Evolutionary conservation across 2,329 filamentous ascomycete species (phyloP).

Genomic region (Tolypocladium amazonense): DNA sequence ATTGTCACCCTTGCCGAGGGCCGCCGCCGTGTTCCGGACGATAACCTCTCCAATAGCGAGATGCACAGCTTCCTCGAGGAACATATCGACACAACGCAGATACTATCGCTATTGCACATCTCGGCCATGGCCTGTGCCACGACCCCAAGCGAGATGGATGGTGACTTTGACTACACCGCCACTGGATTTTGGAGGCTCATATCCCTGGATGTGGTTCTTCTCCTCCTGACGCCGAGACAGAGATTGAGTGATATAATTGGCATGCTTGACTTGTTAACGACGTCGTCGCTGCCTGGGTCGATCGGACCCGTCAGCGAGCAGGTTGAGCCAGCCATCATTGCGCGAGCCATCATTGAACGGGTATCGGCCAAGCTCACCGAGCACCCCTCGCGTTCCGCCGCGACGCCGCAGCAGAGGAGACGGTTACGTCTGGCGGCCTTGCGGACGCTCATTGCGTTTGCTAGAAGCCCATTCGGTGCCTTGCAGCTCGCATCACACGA

Average conservation of each 20-base stretch:
- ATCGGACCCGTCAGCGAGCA: slow-evolving; percentile 53
- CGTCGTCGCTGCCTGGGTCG: slow-evolving; percentile 50
- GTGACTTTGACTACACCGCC: slow-evolving; percentile 17
- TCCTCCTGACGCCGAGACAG: slow-evolving; percentile 59
- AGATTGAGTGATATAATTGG: slow-evolving; percentile 49
- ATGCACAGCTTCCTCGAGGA: slow-evolving; percentile 29
- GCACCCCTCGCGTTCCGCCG: slow-evolving; percentile 26
- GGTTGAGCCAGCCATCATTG: slow-evolving; percentile 31
- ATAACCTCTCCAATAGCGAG: slow-evolving; percentile 33
- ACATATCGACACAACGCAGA: slow-evolving; percentile 51
- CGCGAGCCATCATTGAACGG: slow-evolving; percentile 44
- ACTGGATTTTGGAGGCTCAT: slow-evolving; percentile 57
- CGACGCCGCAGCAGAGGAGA: slow-evolving; percentile 27
- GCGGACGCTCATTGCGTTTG: slow-evolving; percentile 48
- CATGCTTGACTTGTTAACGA: slow-evolving; percentile 56
- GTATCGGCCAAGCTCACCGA: slow-evolving; percentile 54
- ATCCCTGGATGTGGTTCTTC: slow-evolving; percentile 53
- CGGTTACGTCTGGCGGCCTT: slow-evolving; percentile 35
- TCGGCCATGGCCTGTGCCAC: slow-evolving; percentile 50
- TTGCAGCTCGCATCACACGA: slow-evolving; percentile 57
- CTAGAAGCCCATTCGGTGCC: slow-evolving; percentile 50
- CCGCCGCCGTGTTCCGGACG: slow-evolving; percentile 37
- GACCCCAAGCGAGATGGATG: slow-evolving; percentile 18
- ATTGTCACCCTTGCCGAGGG: slow-evolving; percentile 48
- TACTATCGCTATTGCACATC: slow-evolving; percentile 56